Evolutionary conservation across 192 early-diverging fungal genomes (phyloP), one percentile per base, ranked within the genome.

Genomic region (Haplosporangium gracile): DNA sequence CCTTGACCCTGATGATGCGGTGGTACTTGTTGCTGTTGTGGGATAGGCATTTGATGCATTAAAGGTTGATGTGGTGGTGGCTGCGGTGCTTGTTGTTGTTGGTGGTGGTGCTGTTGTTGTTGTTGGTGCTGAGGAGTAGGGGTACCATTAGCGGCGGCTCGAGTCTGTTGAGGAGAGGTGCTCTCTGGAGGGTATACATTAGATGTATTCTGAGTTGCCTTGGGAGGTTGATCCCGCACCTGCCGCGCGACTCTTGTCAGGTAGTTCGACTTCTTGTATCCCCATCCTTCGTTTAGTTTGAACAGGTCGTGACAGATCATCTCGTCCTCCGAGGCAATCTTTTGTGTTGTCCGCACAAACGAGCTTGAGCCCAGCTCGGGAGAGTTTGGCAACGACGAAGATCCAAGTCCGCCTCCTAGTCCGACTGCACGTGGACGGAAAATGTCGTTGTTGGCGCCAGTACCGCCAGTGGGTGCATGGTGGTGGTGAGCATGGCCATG

Each of bases 321-420:
- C 24, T 81, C 84, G 49, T 86, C 84, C 36, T 86, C 84, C 22
- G 84, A 71, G 16, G 84, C 78, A 57, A 86, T 86, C 68, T 70
- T 74, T 43, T 74, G 72, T 26, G 70, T 68, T 2, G 69, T 45
- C 3, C 74, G 42, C 1, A 42, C 6, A 16, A 63, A 60, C 24
- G 40, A 36, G 38, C 38, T 63, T 5, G 74, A 81, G 4, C 40
- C 45, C 75, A 86, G 49, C 26, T 86, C 84, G 3, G 84, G 84
- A 32, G 75, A 73, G 8, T 70, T 70, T 13, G 84, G 40, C 1
- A 72, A 18, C 9, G 75, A 63, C 1, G 77, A 74, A 1, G 49
- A 47, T 7, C 77, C 75, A 34, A 60, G 38, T 18, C 55, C 42
- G n/a, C 45, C 18, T 2, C 76, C 69, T 6, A 26, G 47, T 40